A percentile compares a stretch with the other conserved stretches of the same genome.
phyloP scores from a whole-genome alignment of 176 grass and related monocot species.

The Carex cristatella region DNA sequence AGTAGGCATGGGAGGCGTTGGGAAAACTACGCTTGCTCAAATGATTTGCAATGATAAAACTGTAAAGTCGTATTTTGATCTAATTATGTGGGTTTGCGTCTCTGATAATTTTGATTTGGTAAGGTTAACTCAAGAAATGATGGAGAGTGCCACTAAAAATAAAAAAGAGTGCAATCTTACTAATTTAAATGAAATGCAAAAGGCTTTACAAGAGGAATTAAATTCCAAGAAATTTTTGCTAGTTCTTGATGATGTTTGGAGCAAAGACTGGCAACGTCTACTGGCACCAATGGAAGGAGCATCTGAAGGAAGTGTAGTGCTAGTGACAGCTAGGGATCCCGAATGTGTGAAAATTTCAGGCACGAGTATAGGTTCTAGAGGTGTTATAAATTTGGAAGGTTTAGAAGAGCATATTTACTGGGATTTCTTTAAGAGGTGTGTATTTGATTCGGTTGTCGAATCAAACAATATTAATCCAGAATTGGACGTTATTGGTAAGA shows the following conservation, averaged over 20 bases:
- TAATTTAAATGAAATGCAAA: conserved; percentile 12
- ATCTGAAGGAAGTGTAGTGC: conserved; percentile 22
- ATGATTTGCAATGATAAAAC: not conserved
- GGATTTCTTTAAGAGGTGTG: conserved; percentile 11
- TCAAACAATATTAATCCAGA: not conserved
- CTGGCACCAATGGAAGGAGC: not conserved
- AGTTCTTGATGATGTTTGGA: conserved; percentile 34
- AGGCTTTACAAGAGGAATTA: not conserved
- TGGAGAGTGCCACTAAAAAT: not conserved
- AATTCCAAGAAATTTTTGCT: not conserved
- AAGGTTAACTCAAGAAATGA: conserved; percentile 16
- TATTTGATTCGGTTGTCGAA: not conserved
- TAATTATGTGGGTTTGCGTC: not conserved
- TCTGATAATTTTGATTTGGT: conserved; percentile 22
- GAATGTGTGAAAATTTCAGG: not conserved
- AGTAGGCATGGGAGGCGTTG: not conserved
- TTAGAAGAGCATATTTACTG: not conserved
- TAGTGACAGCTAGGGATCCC: conserved; percentile 26
- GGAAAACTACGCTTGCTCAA: conserved; percentile 8
- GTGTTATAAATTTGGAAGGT: conserved; percentile 2
- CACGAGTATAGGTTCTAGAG: not conserved
- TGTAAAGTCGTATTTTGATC: not conserved
- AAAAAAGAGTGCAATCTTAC: not conserved
- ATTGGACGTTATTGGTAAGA: conserved; percentile 8
- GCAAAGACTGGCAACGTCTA: conserved; percentile 24